Conservation (phyloP, 2,329 filamentous ascomycete species). For the Rhinocladiella similis region DNA sequence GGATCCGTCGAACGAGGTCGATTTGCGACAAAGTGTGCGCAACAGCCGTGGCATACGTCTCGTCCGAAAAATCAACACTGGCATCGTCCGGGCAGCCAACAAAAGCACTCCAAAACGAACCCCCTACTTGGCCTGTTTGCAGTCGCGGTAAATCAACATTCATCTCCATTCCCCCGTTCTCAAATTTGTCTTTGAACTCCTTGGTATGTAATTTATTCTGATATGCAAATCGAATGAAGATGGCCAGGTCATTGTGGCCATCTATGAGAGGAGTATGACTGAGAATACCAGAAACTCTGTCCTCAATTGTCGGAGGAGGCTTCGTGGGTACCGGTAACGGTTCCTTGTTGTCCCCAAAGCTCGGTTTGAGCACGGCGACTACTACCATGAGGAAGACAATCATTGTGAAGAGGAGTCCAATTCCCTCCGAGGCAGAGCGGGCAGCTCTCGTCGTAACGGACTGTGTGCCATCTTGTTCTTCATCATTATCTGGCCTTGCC, state of each 20-base stretch:
- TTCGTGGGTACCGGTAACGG: conserved; percentile 6
- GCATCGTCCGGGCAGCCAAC: conserved; percentile 73
- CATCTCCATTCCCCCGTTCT: conserved; percentile 63
- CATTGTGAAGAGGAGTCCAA: conserved; percentile 24
- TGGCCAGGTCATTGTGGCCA: conserved; percentile 85
- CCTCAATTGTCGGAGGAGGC: conserved; percentile 32
- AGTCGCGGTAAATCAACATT: conserved; percentile 83
- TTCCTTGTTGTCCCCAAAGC: not conserved
- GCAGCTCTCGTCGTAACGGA: conserved; percentile 9
- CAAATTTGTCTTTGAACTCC: conserved; percentile 74
- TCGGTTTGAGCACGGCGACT: conserved; percentile 20
- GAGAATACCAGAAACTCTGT: conserved; percentile 47
- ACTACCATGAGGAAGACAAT: conserved; percentile 26
- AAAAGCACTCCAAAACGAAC: conserved; percentile 92
- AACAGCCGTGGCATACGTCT: conserved; percentile 50
- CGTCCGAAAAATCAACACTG: conserved; percentile 39
- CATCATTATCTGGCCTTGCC: conserved; percentile 2
- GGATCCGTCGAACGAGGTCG: conserved; percentile 68
- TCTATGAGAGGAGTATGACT: conserved; percentile 59
- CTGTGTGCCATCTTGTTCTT: conserved; percentile 19
- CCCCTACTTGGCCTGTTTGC: conserved; percentile 69
- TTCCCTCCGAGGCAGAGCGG: conserved; percentile 16
- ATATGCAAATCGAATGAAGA: conserved; percentile 65
- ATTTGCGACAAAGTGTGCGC: conserved; percentile 72
- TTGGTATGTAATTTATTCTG: conserved; percentile 75